Base-by-base conservation (phyloP, 768 basidiomycete genomes). In the Boletus rubropictus region DNA sequence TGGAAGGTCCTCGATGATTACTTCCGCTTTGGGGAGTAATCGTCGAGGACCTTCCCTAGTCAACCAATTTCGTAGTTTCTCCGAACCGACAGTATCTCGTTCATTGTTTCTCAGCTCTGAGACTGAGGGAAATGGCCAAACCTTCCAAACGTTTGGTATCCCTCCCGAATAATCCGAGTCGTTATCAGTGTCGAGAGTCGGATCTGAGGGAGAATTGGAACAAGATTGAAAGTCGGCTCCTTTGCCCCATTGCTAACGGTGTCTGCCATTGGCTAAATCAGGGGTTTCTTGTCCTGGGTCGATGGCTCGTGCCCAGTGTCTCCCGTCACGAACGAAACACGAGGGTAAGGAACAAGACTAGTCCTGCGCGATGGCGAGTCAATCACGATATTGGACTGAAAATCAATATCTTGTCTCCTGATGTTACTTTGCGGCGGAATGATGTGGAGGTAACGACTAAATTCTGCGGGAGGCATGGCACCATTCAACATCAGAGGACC, bases 41-140 rank as follows among this genome's bases (percentile, higher is more conserved):
- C n/a, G n/a, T n/a, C n/a, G n/a, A n/a, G n/a, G n/a, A n/a, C n/a
- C n/a, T n/a, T n/a, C n/a, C n/a, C n/a, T n/a, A n/a, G n/a, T n/a
- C n/a, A n/a, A n/a, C n/a, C n/a, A n/a, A n/a, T n/a, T n/a, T n/a
- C n/a, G n/a, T n/a, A n/a, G n/a, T n/a, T n/a, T n/a, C n/a, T n/a
- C n/a, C n/a, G 49, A 36, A 12, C 18, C 33, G 7, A 20, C 20
- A 3, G 48, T 15, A n/a, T 44, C 17, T 25, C 35, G 31, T 32
- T 54, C 59, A 7, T 34, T 24, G 12, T 29, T 14, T 2, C 15
- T 20, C 4, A 25, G 24, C 42, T 37, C 38, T 14, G 48, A 49
- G 21, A 49, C 9, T n/a, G 10, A 41, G 7, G 63, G 42, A 31
- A 55, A 42, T 14, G 46, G 48, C 25, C 51, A 39, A 28, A 56